phyloP scores from a whole-genome alignment of 768 basidiomycete species.

The Punctularia strigosozonata region DNA sequence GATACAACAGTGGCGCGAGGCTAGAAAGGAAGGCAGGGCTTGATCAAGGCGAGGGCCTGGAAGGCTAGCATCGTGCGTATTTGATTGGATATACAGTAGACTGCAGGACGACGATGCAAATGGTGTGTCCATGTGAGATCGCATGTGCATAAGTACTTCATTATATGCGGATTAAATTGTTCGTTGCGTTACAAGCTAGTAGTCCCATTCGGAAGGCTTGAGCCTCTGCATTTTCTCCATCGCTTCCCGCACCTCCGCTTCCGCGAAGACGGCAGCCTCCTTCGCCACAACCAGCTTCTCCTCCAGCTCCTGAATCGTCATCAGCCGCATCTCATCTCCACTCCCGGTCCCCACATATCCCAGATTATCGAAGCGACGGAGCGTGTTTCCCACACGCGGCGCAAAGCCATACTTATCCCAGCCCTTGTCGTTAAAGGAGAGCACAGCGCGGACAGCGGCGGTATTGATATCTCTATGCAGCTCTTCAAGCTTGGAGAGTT shows the following conservation, averaged over 20 bases:
- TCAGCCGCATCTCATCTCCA: conserved; percentile 33
- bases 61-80: no score
- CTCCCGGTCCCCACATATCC: no score
- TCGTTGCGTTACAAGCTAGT: no score
- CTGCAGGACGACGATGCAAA: no score
- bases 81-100: no score
- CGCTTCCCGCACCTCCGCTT: conserved; percentile 60
- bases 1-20: no score
- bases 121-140: no score
- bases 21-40: no score
- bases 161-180: no score
- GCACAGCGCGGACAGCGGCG: conserved; percentile 71
- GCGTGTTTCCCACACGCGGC: conserved; percentile 58
- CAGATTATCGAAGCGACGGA: conserved; percentile 57
- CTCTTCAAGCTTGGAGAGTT: conserved; percentile 79
- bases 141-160: conserved; percentile 5
- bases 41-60: no score
- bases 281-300: conserved; percentile 59
- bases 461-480: conserved; percentile 85
- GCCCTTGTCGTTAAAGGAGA: conserved; percentile 76
- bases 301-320: conserved; percentile 67
- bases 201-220: conserved; percentile 24
- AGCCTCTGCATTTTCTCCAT: conserved; percentile 58
- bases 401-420: conserved; percentile 66
- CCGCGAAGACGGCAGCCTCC: conserved; percentile 60